Conservation (phyloP, 75 land plant species). For the Sequoia sempervirens region DNA sequence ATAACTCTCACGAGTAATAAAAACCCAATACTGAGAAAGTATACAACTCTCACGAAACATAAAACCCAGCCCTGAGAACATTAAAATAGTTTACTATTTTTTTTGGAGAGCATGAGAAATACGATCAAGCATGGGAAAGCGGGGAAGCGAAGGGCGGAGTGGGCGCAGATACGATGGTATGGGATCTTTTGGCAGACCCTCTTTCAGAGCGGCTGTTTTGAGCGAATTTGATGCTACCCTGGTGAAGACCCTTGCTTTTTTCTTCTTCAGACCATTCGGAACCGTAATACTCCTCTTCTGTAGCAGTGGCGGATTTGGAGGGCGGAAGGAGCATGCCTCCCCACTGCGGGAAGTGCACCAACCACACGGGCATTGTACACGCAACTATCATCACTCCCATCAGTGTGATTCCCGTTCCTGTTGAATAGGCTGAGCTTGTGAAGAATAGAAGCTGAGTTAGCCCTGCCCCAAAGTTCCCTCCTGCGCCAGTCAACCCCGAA, state of each 20-base stretch:
- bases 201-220: constrained; percentile 63
- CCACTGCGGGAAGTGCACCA: constrained; percentile 83
- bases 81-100: too few species aligned
- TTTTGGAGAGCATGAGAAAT: neutral
- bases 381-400: constrained; percentile 78
- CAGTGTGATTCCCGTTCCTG: constrained; percentile 44
- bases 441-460: constrained; percentile 72
- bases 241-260: constrained; percentile 48
- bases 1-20: too few species aligned
- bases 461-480: constrained; percentile 69
- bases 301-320: constrained; percentile 17
- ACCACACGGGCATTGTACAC: constrained; percentile 44
- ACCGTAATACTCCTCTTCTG: constrained; percentile 64
- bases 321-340: constrained; percentile 68
- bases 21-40: too few species aligned
- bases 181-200: constrained; percentile 16
- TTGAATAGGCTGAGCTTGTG: constrained; percentile 46
- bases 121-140: neutral
- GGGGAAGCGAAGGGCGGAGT: neutral
- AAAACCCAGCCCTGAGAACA: too few species aligned
- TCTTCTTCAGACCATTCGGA: constrained; percentile 62
- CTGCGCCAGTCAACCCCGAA: constrained; percentile 75
- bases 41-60: too few species aligned
- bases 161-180: neutral
- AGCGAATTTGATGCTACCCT: constrained; percentile 59